phyloP scores from a whole-genome alignment of 352 stramenopile genomes.

The Bremia lactucae region DNA sequence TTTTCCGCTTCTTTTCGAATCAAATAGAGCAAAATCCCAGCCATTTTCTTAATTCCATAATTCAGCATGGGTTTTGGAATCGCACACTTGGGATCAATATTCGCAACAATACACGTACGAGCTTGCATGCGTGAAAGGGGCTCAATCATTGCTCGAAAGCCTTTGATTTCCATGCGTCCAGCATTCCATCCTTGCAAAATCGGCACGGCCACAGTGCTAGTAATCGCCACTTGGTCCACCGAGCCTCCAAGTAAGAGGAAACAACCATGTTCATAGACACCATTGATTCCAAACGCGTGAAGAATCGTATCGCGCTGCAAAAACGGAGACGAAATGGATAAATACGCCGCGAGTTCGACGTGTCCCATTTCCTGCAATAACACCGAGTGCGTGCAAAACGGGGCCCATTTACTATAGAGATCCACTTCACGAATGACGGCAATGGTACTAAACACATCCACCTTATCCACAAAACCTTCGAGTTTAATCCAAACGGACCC shows the following conservation, averaged over 20 bases:
- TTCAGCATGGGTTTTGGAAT: conserved; percentile 64
- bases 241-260: conserved; percentile 57
- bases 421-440: conserved; percentile 77
- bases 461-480: conserved; percentile 59
- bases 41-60: conserved; percentile 78
- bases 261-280: conserved; percentile 62
- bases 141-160: conserved; percentile 66
- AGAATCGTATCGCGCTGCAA: conserved; percentile 62
- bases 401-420: conserved; percentile 59
- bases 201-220: conserved; percentile 28
- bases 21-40: conserved; percentile 63
- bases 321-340: conserved; percentile 61
- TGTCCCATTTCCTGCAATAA: conserved; percentile 42
- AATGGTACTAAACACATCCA: conserved; percentile 77
- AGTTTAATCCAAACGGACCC: conserved; percentile 78
- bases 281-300: conserved; percentile 67
- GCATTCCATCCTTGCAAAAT: conserved; percentile 55
- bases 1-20: conserved; percentile 72
- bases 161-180: conserved; percentile 63
- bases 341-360: conserved; percentile 53
- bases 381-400: conserved; percentile 60
- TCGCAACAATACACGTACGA: conserved; percentile 65
- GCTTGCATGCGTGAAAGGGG: conserved; percentile 53
- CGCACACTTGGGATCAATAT: conserved; percentile 69
- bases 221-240: conserved; percentile 27